Percentiles rank a stretch among this genome's conserved stretches.
Conservation (phyloP, 1,139 yeast species). For the Pichia kudriavzevii region DNA sequence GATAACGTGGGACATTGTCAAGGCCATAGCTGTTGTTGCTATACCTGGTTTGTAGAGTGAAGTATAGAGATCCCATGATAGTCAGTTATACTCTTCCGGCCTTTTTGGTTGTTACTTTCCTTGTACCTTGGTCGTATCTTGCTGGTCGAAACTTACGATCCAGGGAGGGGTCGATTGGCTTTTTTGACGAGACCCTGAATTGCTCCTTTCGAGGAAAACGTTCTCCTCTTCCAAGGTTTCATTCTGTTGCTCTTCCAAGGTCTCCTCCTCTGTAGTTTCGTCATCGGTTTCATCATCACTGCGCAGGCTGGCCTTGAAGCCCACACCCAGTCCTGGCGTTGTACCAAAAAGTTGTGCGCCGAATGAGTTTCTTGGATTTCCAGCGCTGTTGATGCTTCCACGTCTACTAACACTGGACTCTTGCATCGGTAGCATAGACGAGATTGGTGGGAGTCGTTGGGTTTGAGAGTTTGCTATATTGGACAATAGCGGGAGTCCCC, state of each 20-base stretch:
- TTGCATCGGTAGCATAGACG: too few relatives aligned
- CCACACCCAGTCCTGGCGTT: constrained; percentile 1
- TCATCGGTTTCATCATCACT: background rate
- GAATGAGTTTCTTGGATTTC: constrained; percentile 4
- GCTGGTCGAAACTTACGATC: constrained; percentile 3
- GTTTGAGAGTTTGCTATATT: constrained; percentile 6
- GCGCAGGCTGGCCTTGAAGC: background rate
- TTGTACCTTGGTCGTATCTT: constrained; percentile 2
- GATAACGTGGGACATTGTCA: too few relatives aligned
- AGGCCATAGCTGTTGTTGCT: too few relatives aligned
- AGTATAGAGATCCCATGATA: too few relatives aligned
- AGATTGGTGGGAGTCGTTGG: constrained; percentile 6
- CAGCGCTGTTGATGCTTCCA: constrained; percentile 1
- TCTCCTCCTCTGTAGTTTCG: constrained; percentile 14
- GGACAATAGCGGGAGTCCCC: constrained; percentile 7
- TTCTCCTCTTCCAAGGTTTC: too few relatives aligned
- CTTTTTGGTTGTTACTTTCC: constrained; percentile 5
- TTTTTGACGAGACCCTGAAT: background rate
- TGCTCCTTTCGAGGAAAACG: too few relatives aligned
- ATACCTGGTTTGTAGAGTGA: too few relatives aligned
- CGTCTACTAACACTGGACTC: constrained; percentile 1
- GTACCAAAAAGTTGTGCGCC: constrained; percentile 4
- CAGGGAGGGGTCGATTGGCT: too few relatives aligned
- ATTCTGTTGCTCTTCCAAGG: constrained; percentile 22
- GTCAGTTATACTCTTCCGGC: too few relatives aligned